Evolutionary conservation across 1,284 basidiomycete genomes (phyloP).

Genomic region (Naganishia sp.): DNA sequence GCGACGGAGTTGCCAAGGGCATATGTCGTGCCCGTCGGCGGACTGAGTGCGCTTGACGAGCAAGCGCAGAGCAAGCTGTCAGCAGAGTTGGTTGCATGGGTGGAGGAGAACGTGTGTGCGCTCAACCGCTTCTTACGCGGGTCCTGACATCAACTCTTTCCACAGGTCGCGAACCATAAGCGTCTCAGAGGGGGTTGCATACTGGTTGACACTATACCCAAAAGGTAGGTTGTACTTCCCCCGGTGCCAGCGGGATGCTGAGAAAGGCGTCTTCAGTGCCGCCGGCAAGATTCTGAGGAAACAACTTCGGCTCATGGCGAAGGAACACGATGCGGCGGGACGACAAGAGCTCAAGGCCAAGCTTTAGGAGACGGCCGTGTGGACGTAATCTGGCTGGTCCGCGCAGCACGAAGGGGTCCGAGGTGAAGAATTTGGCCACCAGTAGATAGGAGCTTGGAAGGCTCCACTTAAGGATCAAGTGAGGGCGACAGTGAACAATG

Average conservation of each 20-base stretch:
- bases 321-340: conserved; percentile 13
- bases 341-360: neutral
- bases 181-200: conserved; percentile 56
- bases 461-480: too few relatives aligned
- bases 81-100: conserved; percentile 64
- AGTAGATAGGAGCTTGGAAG: too few relatives aligned
- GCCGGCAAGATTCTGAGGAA: conserved; percentile 53
- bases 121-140: conserved; percentile 49
- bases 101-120: conserved; percentile 57
- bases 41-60: conserved; percentile 47
- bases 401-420: too few relatives aligned
- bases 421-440: too few relatives aligned
- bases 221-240: conserved; percentile 36
- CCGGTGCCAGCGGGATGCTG: neutral
- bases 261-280: conserved; percentile 35
- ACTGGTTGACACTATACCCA: conserved; percentile 56
- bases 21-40: conserved; percentile 63
- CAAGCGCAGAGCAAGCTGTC: conserved; percentile 57
- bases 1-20: conserved; percentile 78
- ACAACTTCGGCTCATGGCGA: conserved; percentile 39
- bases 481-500: too few relatives aligned
- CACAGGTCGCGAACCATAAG: conserved; percentile 57
- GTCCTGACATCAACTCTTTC: conserved; percentile 64
- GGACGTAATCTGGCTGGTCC: too few relatives aligned
- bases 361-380: neutral